Evolutionary conservation across 176 grass and related monocot species (phyloP), one percentile per base, ranked within the genome.

Genomic region (Aegilops speltoides): DNA sequence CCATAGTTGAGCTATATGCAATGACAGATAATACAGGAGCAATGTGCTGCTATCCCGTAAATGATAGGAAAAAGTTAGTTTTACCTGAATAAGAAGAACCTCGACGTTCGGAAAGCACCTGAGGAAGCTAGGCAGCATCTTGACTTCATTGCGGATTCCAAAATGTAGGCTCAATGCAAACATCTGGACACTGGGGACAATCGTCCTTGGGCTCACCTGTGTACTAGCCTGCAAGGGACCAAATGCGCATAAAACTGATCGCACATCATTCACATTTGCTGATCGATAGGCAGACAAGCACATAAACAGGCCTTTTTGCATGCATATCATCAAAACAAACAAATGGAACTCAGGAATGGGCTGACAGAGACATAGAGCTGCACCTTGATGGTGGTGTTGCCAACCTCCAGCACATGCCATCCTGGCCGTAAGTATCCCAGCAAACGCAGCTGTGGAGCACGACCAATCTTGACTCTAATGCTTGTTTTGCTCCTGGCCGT

Each of bases 31-130:
- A 69, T 68, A 10, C 31, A 68, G 8, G 31, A 34, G 66, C 8
- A 4, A 68, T 69, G 67, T 37, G 67, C 17, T 69, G 32, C 32
- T 45, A 45, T 45, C 66, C 29, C 16, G 7, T 57, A 8, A 20
- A 59, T 59, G 56, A 59, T 59, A 68, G 31, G 66, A 36, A 36
- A 33, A 36, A 8, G 17, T 69, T 20, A 8, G 34, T 15, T 68
- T 29, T 70, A 88, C 87, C 87, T 78, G 3, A 22, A 88, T 61
- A 7, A 31, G 61, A 1, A 88, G 36, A 1, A 20, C 71, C 10
- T 88, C 87, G 3, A 83, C 26, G 3, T 77, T 69, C 5, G 80
- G 87, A 43, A 88, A 88, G 22, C 87, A 84, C 36, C 13, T 88
- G 4, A 88, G 87, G 26, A 88, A 83, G 11, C 64, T 69, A 10